A percentile compares a stretch with the other conserved stretches of the same genome.
Conservation (phyloP, 2,329 filamentous ascomycete species). For the Diplodia seriata region DNA sequence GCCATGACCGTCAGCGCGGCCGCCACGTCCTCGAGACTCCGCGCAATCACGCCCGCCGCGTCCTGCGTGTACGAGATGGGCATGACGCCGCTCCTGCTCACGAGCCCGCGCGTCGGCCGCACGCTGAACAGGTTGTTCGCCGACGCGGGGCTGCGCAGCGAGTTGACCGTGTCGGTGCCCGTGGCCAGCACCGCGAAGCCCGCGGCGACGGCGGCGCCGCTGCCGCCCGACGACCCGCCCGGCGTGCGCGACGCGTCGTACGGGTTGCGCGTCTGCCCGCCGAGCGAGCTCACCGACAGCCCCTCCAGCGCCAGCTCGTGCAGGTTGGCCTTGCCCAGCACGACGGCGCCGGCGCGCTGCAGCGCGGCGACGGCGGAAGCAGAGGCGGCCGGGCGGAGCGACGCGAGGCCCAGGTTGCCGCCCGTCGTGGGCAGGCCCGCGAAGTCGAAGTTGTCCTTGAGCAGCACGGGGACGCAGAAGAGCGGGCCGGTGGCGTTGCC, state of each 20-base stretch:
- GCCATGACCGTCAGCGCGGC: slow-evolving; percentile 61
- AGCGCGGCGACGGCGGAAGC: slow-evolving; percentile 59
- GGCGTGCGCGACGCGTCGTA: slow-evolving; percentile 71
- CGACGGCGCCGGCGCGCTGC: slow-evolving; percentile 59
- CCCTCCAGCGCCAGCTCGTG: slow-evolving; percentile 71
- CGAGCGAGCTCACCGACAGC: slow-evolving; percentile 66
- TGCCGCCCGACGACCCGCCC: slow-evolving; percentile 69
- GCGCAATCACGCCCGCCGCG: slow-evolving; percentile 61
- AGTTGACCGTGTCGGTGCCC: slow-evolving; percentile 69
- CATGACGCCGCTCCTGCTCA: slow-evolving; percentile 60
- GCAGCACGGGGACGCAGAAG: slow-evolving; percentile 67
- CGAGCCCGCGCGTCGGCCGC: slow-evolving; percentile 62
- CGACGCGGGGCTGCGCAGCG: slow-evolving; percentile 66
- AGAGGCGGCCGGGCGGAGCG: slow-evolving; percentile 57
- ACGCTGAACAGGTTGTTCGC: slow-evolving; percentile 67
- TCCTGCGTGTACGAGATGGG: slow-evolving; percentile 66
- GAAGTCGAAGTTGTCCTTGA: slow-evolving; percentile 71
- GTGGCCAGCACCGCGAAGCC: slow-evolving; percentile 65
- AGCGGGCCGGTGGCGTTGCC: slow-evolving; percentile 60
- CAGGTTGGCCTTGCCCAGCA: slow-evolving; percentile 65
- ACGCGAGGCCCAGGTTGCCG: slow-evolving; percentile 58
- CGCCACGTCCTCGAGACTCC: slow-evolving; percentile 59
- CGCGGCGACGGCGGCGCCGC: slow-evolving; percentile 65
- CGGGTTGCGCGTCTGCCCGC: slow-evolving; percentile 70
- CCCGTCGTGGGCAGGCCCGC: slow-evolving; percentile 64